These are phyloP conservation scores for Hypoxylon sp. DNA, from an alignment of 2,329 filamentous ascomycete species.

Conservation along the genomic window DNA sequence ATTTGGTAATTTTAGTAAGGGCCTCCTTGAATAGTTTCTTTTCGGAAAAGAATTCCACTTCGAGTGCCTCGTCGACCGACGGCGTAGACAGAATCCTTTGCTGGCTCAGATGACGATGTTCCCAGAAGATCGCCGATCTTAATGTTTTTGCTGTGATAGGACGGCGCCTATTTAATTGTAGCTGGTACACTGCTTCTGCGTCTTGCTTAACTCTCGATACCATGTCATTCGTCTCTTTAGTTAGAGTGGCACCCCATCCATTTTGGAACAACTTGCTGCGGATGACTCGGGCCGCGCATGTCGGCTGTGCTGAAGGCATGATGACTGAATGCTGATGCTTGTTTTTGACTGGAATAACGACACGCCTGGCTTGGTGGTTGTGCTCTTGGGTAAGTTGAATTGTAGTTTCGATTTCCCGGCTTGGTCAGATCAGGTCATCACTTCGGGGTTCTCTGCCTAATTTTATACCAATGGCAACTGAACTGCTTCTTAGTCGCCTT, in stretches of 20 bases:
- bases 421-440: neutral
- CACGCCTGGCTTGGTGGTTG: neutral
- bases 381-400: neutral
- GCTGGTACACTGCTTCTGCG: constrained; percentile 44
- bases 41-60: constrained; percentile 41
- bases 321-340: neutral
- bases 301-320: constrained; percentile 37
- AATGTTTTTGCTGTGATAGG: constrained; percentile 39
- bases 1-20: constrained; percentile 26
- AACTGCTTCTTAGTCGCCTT: constrained; percentile 14
- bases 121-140: constrained; percentile 49
- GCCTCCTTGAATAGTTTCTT: constrained; percentile 14
- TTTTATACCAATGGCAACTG: constrained; percentile 4
- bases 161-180: constrained; percentile 42
- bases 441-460: neutral
- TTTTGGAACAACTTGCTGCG: constrained; percentile 41
- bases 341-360: neutral
- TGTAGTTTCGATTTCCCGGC: neutral
- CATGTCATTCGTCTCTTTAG: constrained; percentile 29
- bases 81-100: constrained; percentile 45
- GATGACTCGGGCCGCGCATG: constrained; percentile 44
- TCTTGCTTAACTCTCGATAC: constrained; percentile 27
- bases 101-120: constrained; percentile 43
- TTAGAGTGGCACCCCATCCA: constrained; percentile 47
- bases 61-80: constrained; percentile 38